Conservation (phyloP, 441 rosid genomes). For the Dalechampia spathulata region DNA sequence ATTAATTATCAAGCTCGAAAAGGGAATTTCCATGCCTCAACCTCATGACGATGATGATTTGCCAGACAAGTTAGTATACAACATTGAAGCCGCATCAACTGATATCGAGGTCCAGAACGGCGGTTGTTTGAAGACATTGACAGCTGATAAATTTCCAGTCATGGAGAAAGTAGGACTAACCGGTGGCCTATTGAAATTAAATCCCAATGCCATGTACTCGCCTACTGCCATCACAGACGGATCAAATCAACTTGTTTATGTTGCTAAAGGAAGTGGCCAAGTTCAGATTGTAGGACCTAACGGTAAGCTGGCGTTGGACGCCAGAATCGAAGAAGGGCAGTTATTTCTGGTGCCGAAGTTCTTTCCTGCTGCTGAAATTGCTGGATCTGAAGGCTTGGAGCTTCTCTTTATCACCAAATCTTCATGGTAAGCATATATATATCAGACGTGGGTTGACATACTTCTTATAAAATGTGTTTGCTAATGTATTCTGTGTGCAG, state of each 20-base stretch:
- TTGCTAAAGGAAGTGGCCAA: constrained; percentile 16
- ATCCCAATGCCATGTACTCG: constrained; percentile 19
- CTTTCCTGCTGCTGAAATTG: constrained; percentile 14
- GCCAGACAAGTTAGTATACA: not conserved
- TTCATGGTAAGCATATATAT: too few species aligned
- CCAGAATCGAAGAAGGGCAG: constrained; percentile 20
- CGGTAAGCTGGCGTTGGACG: constrained; percentile 19
- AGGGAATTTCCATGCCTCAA: constrained; percentile 9
- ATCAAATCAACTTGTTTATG: constrained; percentile 13
- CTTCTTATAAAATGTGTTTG: too few species aligned
- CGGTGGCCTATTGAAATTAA: constrained; percentile 10
- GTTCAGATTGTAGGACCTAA: constrained; percentile 26
- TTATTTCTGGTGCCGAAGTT: constrained; percentile 25
- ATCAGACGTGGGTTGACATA: too few species aligned
- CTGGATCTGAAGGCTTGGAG: constrained; percentile 22
- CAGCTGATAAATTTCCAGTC: constrained; percentile 10
- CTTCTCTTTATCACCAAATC: constrained; percentile 15
- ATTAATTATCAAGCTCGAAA: constrained; percentile 14
- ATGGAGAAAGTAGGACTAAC: constrained; percentile 24
- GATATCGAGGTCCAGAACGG: constrained; percentile 16
- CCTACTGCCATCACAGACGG: constrained; percentile 12
- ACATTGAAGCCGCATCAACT: constrained; percentile 6
- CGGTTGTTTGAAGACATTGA: constrained; percentile 7
- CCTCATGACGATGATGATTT: not conserved
- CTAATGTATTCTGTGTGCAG: too few species aligned